Conservation (phyloP, 106 monocot genomes). For the Agapanthus africanus region DNA sequence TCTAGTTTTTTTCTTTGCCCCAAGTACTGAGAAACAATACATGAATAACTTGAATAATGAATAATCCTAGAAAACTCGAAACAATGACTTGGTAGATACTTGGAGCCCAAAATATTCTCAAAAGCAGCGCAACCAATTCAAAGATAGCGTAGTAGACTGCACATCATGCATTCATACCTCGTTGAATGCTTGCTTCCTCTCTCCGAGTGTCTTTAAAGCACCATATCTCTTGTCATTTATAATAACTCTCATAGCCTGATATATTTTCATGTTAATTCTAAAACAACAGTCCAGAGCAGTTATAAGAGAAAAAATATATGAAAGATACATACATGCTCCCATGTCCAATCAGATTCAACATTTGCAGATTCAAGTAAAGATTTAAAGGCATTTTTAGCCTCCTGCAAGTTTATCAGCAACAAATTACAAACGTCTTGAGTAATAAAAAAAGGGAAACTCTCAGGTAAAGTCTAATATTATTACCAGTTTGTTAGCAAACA, state of each 20-base stretch:
- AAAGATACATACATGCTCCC: slow-evolving; percentile 69
- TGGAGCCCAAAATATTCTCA: background rate
- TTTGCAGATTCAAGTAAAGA: slow-evolving; percentile 78
- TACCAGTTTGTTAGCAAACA: slow-evolving; percentile 94
- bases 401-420: slow-evolving; percentile 33
- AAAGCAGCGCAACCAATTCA: slow-evolving; percentile 4
- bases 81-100: background rate
- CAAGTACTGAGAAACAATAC: slow-evolving; percentile 52
- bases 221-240: slow-evolving; percentile 95
- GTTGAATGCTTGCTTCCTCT: slow-evolving; percentile 99
- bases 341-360: slow-evolving; percentile 95
- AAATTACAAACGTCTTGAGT: background rate
- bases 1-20: slow-evolving; percentile 92
- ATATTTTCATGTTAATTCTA: background rate
- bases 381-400: slow-evolving; percentile 97
- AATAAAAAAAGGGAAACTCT: background rate
- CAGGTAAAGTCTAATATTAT: slow-evolving; percentile 5
- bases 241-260: slow-evolving; percentile 87
- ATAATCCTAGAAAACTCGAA: background rate
- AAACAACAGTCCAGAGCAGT: background rate
- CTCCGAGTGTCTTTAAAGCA: slow-evolving; percentile 87
- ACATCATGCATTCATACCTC: slow-evolving; percentile 40
- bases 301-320: background rate
- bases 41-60: slow-evolving; percentile 3
- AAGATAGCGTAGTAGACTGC: background rate